Base-by-base conservation (phyloP, 2,329 filamentous ascomycete species). In the Fragosphaeria purpurea region DNA sequence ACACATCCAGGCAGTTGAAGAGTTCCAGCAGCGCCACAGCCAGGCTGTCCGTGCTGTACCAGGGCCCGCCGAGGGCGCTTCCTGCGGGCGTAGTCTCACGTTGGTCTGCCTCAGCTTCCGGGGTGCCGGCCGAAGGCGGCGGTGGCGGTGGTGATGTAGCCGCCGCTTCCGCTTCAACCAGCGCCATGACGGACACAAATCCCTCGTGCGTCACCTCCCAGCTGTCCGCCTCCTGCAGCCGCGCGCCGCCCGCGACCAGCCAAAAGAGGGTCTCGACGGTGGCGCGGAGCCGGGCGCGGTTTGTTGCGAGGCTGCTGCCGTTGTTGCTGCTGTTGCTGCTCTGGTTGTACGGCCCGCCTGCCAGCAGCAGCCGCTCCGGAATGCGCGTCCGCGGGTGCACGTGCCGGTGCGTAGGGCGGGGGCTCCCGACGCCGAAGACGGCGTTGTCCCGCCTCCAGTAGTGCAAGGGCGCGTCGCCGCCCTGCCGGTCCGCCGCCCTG, bases 131-230 rank as follows among this genome's bases (percentile, higher is more conserved):
- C 11, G 42, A 12, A 10, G 9, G 30, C 33, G 10, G 13, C 42
- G 39, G 11, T 13, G 1, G 22, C 22, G n/a, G 34, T 11, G 22
- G 22, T 34, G 5, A 33, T 31, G 35, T 3, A 37, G n/a, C 11
- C 32, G 9, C 22, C 22, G 22, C 2, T 22, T 22, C 22, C 22
- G 22, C 22, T 22, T 22, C 22, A 22, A 22, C 22, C 22, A 22
- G 22, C 22, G 22, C 22, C 22, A 22, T 50, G 30, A 3, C 30
- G 10, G 13, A 22, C 22, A 2, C 22, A 22, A 54, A 43, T 4
- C 55, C 55, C 41, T 48, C 41, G 32, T 12, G 33, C 7, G 53
- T 56, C 34, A 60, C 56, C 55, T 66, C 64, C 63, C 62, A 65
- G 4, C 53, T 58, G 41, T 63, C 58, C 11, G 50, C 38, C 1